These are phyloP conservation scores for Ascosphaera apis DNA, from an alignment of 2,329 filamentous ascomycete species.

Conservation along the genomic window DNA sequence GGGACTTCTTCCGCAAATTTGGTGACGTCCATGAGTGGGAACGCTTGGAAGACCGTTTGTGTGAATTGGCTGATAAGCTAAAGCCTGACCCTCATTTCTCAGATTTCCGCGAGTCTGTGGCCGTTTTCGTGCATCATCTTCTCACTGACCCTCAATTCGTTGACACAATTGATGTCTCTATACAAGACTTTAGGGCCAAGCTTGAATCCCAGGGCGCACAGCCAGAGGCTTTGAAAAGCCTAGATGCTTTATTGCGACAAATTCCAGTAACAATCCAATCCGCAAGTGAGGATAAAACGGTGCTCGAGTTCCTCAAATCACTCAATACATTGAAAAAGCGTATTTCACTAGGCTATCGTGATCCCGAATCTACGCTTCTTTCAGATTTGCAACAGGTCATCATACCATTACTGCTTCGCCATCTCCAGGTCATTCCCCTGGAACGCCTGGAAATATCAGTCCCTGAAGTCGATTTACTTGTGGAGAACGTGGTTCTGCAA, in stretches of 20 bases:
- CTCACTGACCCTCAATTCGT: conserved; percentile 73
- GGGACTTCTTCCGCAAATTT: conserved; percentile 57
- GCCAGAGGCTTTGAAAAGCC: conserved; percentile 45
- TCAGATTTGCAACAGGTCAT: conserved; percentile 60
- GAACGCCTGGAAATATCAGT: conserved; percentile 72
- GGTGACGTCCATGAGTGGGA: conserved; percentile 55
- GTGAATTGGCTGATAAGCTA: conserved; percentile 47
- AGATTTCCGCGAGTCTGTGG: conserved; percentile 47
- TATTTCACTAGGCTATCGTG: conserved; percentile 40
- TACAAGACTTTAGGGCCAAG: conserved; percentile 34
- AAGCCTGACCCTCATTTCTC: conserved; percentile 65
- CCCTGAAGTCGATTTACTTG: conserved; percentile 58
- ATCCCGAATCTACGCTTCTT: conserved; percentile 47
- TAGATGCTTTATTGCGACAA: conserved; percentile 50
- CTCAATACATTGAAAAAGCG: conserved; percentile 44
- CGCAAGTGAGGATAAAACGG: conserved; percentile 46
- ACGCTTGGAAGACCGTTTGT: conserved; percentile 43
- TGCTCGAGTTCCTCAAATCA: conserved; percentile 45
- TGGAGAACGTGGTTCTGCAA: conserved; percentile 80
- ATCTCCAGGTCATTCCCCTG: conserved; percentile 71
- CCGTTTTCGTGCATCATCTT: conserved; percentile 53
- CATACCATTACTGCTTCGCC: conserved; percentile 50
- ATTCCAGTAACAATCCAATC: conserved; percentile 43
- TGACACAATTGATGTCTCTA: conserved; percentile 45
- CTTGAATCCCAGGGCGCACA: conserved; percentile 36